phyloP scores from a whole-genome alignment of 108 stramenopile species.

The Pseudonitzschia delicatissima region DNA sequence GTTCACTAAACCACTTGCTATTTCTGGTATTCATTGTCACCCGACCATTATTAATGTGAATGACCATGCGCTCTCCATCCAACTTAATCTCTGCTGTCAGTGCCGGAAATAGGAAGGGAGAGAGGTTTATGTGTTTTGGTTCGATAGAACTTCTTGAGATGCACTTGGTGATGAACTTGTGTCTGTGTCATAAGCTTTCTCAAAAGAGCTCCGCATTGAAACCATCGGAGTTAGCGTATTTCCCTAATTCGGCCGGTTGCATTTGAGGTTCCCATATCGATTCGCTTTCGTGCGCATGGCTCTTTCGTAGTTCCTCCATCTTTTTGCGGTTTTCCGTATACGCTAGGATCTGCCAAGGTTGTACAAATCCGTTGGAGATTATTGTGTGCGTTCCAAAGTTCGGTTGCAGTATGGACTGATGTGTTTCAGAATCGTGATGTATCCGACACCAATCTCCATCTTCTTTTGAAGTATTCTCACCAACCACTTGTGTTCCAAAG shows the following conservation, averaged over 20 bases:
- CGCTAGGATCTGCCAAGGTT: constrained; percentile 34
- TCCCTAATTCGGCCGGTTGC: constrained; percentile 36
- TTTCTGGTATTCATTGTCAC: constrained; percentile 57
- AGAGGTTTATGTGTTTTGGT: constrained; percentile 18
- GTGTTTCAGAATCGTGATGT: constrained; percentile 44
- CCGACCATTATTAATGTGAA: constrained; percentile 52
- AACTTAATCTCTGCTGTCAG: constrained; percentile 79
- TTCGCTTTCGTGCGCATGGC: neutral
- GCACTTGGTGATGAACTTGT: constrained; percentile 41
- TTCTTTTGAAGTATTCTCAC: constrained; percentile 66
- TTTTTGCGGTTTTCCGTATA: constrained; percentile 4
- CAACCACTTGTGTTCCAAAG: constrained; percentile 85
- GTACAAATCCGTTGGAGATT: constrained; percentile 39
- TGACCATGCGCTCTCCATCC: constrained; percentile 81
- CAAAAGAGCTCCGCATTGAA: constrained; percentile 55
- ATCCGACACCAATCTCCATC: constrained; percentile 54
- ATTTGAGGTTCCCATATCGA: constrained; percentile 38
- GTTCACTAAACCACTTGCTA: constrained; percentile 48
- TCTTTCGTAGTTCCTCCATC: constrained; percentile 6
- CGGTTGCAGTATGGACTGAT: constrained; percentile 43
- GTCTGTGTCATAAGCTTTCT: constrained; percentile 47
- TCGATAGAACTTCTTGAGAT: constrained; percentile 16
- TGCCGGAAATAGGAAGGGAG: constrained; percentile 66
- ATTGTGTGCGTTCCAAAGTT: constrained; percentile 35
- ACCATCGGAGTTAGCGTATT: constrained; percentile 76